These are phyloP conservation scores for Geranium brycei DNA, from an alignment of 345 rosid genomes.

Conservation along the genomic window DNA sequence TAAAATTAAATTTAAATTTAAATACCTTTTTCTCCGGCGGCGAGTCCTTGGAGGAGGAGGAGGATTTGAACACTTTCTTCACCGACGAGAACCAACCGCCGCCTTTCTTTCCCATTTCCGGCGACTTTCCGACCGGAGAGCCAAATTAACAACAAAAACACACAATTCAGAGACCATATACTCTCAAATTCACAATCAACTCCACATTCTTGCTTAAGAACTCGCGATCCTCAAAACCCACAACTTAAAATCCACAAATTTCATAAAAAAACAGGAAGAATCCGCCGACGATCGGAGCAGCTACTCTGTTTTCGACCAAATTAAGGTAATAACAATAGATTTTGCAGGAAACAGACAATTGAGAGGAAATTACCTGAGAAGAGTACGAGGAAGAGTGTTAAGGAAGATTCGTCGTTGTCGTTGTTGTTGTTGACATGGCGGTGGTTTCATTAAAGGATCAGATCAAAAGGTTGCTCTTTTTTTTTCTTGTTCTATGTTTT, in stretches of 20 bases:
- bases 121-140: neutral
- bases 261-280: too few relatives aligned
- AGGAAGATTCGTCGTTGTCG: too few relatives aligned
- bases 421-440: too few relatives aligned
- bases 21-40: constrained; percentile 53
- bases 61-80: constrained; percentile 81
- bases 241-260: neutral
- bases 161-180: too few relatives aligned
- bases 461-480: neutral
- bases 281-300: too few relatives aligned
- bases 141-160: neutral
- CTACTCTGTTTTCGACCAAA: too few relatives aligned
- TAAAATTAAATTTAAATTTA: neutral
- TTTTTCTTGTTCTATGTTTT: too few relatives aligned
- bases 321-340: too few relatives aligned
- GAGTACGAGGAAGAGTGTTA: too few relatives aligned
- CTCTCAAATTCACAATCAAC: neutral
- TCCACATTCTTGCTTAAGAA: neutral
- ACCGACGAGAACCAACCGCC: constrained; percentile 81
- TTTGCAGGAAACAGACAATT: too few relatives aligned
- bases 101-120: constrained; percentile 84
- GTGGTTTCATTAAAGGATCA: constrained; percentile 12
- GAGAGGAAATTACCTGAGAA: neutral
- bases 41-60: constrained; percentile 48
- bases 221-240: neutral